These are phyloP conservation scores for Hypoxylon rubiginosum DNA, from an alignment of 2,329 filamentous ascomycete species.

Conservation along the genomic window DNA sequence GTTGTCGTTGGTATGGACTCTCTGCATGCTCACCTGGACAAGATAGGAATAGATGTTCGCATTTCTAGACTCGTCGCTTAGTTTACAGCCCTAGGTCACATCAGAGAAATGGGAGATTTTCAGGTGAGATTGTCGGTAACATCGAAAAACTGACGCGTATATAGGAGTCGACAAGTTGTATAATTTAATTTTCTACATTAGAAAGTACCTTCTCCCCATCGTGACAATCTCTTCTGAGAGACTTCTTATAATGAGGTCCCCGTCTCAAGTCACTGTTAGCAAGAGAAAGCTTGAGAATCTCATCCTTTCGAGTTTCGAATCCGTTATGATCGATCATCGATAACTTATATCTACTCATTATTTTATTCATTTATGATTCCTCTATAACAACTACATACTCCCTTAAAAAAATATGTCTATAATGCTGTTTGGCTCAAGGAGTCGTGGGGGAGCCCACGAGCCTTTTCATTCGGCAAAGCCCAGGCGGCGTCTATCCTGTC, in stretches of 20 bases:
- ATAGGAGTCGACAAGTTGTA: conserved; percentile 1
- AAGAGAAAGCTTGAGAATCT: conserved; percentile 1
- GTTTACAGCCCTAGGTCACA: neutral
- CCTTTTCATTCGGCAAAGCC: neutral
- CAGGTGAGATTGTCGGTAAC: conserved; percentile 4
- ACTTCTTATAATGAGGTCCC: conserved; percentile 1
- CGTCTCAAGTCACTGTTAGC: neutral
- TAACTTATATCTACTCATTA: neutral
- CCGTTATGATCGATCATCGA: neutral
- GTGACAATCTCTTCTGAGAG: neutral
- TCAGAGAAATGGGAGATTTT: conserved; percentile 1
- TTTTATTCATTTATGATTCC: neutral
- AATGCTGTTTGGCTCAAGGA: conserved; percentile 3
- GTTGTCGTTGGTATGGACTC: conserved; percentile 2
- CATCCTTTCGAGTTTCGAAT: neutral
- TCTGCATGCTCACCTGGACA: conserved; percentile 3
- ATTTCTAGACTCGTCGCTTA: conserved; percentile 4
- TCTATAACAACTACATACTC: neutral
- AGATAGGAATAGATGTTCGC: conserved; percentile 1
- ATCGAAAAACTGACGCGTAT: neutral
- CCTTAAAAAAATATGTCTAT: neutral
- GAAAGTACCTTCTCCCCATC: neutral
- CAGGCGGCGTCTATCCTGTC: neutral
- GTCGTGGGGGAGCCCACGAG: neutral
- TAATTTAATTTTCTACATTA: neutral